Conservation (phyloP, 768 basidiomycete genomes). For the Leccinellum rugosiceps region DNA sequence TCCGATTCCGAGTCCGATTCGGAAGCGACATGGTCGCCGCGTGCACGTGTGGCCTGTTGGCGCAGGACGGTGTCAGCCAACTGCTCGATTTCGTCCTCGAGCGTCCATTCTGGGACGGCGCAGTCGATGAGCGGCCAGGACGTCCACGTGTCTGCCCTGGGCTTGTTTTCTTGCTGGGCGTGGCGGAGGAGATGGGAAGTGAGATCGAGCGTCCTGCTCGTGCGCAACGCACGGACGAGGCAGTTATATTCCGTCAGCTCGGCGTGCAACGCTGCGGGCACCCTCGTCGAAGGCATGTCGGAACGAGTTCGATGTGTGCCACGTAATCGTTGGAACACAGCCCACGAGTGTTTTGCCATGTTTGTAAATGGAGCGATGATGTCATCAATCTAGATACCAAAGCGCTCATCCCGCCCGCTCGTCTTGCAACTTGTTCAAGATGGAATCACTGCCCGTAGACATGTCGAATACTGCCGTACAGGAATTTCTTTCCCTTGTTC, state of each 20-base stretch:
- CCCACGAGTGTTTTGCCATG: neutral
- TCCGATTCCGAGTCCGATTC: conserved; percentile 20
- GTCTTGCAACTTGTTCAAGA: conserved; percentile 18
- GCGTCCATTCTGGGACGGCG: conserved; percentile 61
- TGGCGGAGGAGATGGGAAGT: conserved; percentile 45
- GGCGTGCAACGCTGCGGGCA: conserved; percentile 55
- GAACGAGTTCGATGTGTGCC: neutral
- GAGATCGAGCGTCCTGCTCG: conserved; percentile 55
- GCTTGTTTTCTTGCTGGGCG: conserved; percentile 31
- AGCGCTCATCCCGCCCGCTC: neutral
- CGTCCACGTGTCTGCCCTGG: conserved; percentile 49
- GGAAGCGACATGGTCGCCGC: conserved; percentile 19
- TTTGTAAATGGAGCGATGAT: conserved; percentile 12
- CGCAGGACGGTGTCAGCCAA: conserved; percentile 41
- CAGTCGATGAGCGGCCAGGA: conserved; percentile 77
- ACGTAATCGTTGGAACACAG: neutral
- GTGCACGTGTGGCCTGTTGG: conserved; percentile 1
- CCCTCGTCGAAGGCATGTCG: conserved; percentile 16
- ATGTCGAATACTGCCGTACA: conserved; percentile 56
- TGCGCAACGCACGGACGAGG: conserved; percentile 61
- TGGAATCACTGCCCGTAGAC: conserved; percentile 60
- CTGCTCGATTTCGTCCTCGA: conserved; percentile 63
- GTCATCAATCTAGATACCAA: conserved; percentile 7
- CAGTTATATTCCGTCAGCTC: conserved; percentile 69
- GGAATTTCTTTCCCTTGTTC: conserved; percentile 63